Evolutionary conservation across 306 rosid species (phyloP).

Genomic region (Quillaja saponaria): DNA sequence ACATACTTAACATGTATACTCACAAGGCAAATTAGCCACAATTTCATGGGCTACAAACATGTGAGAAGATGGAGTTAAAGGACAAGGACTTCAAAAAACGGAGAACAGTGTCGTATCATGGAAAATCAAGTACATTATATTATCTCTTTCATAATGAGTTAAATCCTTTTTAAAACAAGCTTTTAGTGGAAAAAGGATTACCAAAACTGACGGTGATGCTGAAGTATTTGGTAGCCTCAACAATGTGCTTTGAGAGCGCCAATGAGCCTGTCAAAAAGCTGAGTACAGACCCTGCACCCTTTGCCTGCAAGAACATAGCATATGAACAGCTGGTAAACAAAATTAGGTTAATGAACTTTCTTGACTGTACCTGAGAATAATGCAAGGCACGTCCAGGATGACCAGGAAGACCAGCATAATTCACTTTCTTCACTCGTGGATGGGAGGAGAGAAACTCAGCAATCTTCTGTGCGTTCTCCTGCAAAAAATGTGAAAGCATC

Average conservation of each 20-base stretch:
- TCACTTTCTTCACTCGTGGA: conserved; percentile 73
- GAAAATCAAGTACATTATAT: no score
- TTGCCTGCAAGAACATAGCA: conserved; percentile 55
- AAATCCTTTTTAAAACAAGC: not conserved
- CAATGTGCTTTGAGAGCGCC: conserved; percentile 87
- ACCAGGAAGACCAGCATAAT: conserved; percentile 71
- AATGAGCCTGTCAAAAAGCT: conserved; percentile 86
- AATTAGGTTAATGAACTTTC: not conserved
- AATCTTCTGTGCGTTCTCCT: conserved; percentile 91
- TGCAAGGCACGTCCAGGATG: conserved; percentile 79
- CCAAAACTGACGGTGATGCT: conserved; percentile 95
- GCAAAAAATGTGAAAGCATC: conserved; percentile 28
- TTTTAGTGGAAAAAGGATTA: conserved; percentile 37
- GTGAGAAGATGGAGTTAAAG: no score
- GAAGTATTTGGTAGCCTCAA: conserved; percentile 80
- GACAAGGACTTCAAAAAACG: no score
- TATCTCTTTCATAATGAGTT: not conserved
- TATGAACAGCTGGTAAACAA: conserved; percentile 18
- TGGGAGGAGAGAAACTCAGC: conserved; percentile 86
- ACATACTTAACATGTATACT: no score
- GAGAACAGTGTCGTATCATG: no score
- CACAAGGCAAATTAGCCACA: no score
- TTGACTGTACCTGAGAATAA: conserved; percentile 72
- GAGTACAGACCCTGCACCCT: conserved; percentile 90
- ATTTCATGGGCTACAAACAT: no score